A percentile compares a stretch with the other conserved stretches of the same genome.
Evolutionary conservation across 345 rosid species (phyloP).

Genomic region (Draba incana): DNA sequence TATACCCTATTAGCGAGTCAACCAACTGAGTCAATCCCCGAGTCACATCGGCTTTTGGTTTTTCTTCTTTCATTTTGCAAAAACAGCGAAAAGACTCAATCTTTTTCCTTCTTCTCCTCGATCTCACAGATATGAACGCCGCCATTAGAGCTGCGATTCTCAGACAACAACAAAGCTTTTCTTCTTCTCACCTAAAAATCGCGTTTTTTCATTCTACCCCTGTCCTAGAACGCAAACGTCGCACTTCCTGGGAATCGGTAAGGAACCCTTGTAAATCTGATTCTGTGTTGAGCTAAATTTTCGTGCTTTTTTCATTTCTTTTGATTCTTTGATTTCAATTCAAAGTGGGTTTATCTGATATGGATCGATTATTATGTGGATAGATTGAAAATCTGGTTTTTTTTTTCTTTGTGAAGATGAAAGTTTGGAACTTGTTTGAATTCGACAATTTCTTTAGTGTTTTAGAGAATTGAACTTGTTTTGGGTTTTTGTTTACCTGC

Average conservation of each 20-base stretch:
- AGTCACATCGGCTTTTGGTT: conserved; percentile 36
- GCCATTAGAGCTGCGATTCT: conserved; percentile 49
- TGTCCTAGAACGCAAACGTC: conserved; percentile 64
- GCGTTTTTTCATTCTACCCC: conserved; percentile 68
- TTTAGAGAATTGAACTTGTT: conserved; percentile 12
- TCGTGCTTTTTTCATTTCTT: conserved; percentile 14
- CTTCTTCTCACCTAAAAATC: conserved; percentile 27
- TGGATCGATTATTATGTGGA: conserved; percentile 1
- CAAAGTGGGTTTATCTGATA: background rate
- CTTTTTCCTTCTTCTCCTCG: conserved; percentile 8
- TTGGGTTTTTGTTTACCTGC: background rate
- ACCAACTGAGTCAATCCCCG: conserved; percentile 40
- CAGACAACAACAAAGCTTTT: conserved; percentile 42
- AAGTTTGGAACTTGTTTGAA: conserved; percentile 7
- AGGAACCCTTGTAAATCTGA: conserved; percentile 1
- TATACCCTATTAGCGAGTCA: conserved; percentile 12
- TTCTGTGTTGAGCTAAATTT: conserved; percentile 22
- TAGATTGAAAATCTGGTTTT: conserved; percentile 1
- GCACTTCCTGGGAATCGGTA: conserved; percentile 48
- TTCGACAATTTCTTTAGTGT: background rate
- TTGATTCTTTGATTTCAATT: background rate
- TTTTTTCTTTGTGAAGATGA: background rate
- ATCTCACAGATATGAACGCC: conserved; percentile 47
- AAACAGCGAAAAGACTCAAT: conserved; percentile 24
- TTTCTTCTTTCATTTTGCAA: conserved; percentile 11